Base-by-base conservation (phyloP, 129 eudicot genomes). In the Cynara cardunculus region DNA sequence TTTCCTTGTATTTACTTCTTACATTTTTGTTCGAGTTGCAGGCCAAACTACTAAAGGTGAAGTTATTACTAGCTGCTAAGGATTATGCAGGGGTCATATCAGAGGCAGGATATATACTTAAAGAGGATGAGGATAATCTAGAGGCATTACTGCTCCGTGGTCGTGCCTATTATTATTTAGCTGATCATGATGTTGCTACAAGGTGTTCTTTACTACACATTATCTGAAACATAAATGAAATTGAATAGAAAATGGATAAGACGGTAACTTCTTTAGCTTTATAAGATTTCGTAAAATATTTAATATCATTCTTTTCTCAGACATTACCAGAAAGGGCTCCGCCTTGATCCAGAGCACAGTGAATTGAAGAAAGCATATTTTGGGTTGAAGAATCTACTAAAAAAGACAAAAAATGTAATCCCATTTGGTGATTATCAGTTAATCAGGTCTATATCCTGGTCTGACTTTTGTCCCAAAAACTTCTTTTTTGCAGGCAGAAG, bases 251-350 rank as follows among this genome's bases (percentile, higher is more conserved):
- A 27, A 77, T 44, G 12, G 26, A 39, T 18, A 21, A 73, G 30
- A 73, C 67, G 41, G 27, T 25, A n/a, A 14, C 19, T 19, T 2
- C 62, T 1, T 11, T 6, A 21, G 26, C 61, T 72, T 35, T 37
- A 7, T 4, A 37, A 10, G n/a, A 7, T 0, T 11, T 41, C 34
- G 22, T 46, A 39, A 71, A 78, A 24, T 66, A 39, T n/a, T n/a
- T 30, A 69, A 18, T 27, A 71, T 25, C 19, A 65, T 70, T 35
- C 18, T 27, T 72, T 80, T 73, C n/a, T 73, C 91, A 95, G 99
- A 89, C 99, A 95, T 87, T 95, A 87, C 81, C 99, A 95, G 74
- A 92, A 90, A 87, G 99, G 99, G 75, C 97, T 95, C 77, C 97
- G 99, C 28, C 81, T 83, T 41, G 99, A 95, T 78, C 99, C 99